Evolutionary conservation across 192 early-diverging fungal genomes (phyloP).

Genomic region (Coemansia sp.): DNA sequence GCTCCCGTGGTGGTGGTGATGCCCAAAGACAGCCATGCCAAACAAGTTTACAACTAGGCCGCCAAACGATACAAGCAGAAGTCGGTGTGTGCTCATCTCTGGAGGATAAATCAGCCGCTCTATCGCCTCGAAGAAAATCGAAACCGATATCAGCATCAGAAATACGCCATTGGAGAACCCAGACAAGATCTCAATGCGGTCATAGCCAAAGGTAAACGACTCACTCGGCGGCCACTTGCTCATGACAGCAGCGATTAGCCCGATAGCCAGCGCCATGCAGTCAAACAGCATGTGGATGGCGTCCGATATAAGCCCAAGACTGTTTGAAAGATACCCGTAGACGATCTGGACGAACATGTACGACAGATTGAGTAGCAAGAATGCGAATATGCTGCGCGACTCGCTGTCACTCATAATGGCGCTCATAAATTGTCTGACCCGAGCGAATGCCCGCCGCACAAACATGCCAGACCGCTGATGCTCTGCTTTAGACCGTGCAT

Average conservation of each 20-base stretch:
- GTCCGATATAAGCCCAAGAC: slow-evolving; percentile 90
- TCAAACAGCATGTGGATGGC: slow-evolving; percentile 99
- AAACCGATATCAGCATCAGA: slow-evolving; percentile 84
- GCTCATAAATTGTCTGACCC: slow-evolving; percentile 12
- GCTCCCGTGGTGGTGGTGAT: slow-evolving; percentile 71
- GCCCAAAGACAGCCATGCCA: slow-evolving; percentile 91
- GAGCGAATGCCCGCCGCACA: background rate
- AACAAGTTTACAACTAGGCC: slow-evolving; percentile 92
- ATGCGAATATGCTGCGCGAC: slow-evolving; percentile 93
- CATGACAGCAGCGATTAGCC: slow-evolving; percentile 86
- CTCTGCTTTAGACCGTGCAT: background rate
- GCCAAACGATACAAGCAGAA: slow-evolving; percentile 86
- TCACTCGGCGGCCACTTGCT: slow-evolving; percentile 88
- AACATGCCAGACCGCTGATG: background rate
- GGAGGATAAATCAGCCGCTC: slow-evolving; percentile 85
- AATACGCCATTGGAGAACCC: slow-evolving; percentile 95
- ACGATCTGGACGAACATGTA: slow-evolving; percentile 91
- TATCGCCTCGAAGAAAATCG: slow-evolving; percentile 90
- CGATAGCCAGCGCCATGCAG: slow-evolving; percentile 87
- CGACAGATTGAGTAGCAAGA: slow-evolving; percentile 87
- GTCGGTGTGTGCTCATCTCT: slow-evolving; percentile 80
- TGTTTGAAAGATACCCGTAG: slow-evolving; percentile 81
- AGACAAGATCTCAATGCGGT: slow-evolving; percentile 87
- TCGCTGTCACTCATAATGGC: slow-evolving; percentile 55
- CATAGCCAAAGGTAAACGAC: slow-evolving; percentile 74